A percentile compares a stretch with the other conserved stretches of the same genome.
Conservation (phyloP, 2,329 filamentous ascomycete species). For the Colletotrichum neosansevieriae region DNA sequence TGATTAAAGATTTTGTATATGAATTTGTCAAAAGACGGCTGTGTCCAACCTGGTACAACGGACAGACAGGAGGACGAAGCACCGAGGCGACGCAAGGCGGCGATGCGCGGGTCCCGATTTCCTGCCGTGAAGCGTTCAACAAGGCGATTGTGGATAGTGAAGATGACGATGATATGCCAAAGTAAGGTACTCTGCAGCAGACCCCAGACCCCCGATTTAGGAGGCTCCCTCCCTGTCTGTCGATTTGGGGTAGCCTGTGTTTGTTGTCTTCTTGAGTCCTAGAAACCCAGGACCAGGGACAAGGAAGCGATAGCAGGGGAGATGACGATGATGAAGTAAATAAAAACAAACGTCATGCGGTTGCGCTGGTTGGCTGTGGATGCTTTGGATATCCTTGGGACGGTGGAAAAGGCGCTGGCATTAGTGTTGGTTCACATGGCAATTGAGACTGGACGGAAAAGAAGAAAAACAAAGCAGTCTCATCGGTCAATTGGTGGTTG, state of each 20-base stretch:
- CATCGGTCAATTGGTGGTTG: neutral
- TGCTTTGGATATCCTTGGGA: constrained; percentile 12
- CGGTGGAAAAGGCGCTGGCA: neutral
- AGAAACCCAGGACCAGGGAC: neutral
- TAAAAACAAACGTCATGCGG: constrained; percentile 34
- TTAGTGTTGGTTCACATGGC: neutral
- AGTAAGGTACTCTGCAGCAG: constrained; percentile 17
- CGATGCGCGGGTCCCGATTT: neutral
- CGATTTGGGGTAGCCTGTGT: neutral
- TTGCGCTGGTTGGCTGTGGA: constrained; percentile 15
- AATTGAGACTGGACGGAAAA: constrained; percentile 6
- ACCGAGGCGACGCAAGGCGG: constrained; percentile 11
- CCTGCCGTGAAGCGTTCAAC: constrained; percentile 13
- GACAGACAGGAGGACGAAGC: constrained; percentile 7
- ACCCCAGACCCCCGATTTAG: constrained; percentile 11
- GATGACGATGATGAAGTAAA: constrained; percentile 29
- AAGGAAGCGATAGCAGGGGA: constrained; percentile 11
- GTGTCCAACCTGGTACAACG: constrained; percentile 22
- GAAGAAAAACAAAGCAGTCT: neutral
- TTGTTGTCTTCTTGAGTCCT: neutral
- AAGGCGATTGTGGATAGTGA: neutral
- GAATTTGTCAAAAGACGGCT: constrained; percentile 20
- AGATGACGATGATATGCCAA: neutral
- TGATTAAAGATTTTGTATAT: constrained; percentile 11
- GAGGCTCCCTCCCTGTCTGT: constrained; percentile 15